These are phyloP conservation scores for Endothia cerciana DNA, from an alignment of 2,329 filamentous ascomycete genomes.

Conservation along the genomic window DNA sequence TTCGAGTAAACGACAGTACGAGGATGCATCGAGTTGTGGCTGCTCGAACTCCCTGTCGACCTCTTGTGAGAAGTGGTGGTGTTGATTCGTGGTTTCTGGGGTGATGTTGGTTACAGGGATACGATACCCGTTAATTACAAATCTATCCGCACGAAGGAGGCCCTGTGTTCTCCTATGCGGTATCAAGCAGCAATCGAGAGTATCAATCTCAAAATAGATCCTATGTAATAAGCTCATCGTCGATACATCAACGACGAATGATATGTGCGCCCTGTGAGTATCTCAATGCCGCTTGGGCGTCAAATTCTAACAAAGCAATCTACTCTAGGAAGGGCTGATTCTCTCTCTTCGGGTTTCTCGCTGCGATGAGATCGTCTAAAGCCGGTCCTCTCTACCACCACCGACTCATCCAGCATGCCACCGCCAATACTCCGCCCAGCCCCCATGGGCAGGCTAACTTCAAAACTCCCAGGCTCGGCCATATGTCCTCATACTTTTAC, in stretches of 20 bases:
- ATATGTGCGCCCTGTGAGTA: no score
- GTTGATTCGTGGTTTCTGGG: neutral
- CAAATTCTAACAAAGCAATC: neutral
- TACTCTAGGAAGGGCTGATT: neutral
- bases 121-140: neutral
- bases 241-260: neutral
- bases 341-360: neutral
- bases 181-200: neutral
- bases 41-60: no score
- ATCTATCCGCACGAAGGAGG: neutral
- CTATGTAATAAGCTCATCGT: neutral
- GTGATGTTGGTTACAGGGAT: neutral
- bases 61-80: neutral
- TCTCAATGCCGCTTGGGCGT: neutral
- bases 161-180: neutral
- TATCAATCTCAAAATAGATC: neutral
- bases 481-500: no score
- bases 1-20: no score
- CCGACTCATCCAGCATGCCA: neutral
- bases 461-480: slow-evolving; percentile 3
- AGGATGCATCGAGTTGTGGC: no score
- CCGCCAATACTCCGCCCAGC: neutral
- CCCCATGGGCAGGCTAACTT: neutral
- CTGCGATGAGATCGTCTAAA: neutral
- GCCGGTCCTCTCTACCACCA: neutral